Percentiles rank a stretch among this genome's conserved stretches.
These are phyloP conservation scores for Aureobasidium sp. DNA, from an alignment of 2,329 filamentous ascomycete species.

Conservation along the genomic window DNA sequence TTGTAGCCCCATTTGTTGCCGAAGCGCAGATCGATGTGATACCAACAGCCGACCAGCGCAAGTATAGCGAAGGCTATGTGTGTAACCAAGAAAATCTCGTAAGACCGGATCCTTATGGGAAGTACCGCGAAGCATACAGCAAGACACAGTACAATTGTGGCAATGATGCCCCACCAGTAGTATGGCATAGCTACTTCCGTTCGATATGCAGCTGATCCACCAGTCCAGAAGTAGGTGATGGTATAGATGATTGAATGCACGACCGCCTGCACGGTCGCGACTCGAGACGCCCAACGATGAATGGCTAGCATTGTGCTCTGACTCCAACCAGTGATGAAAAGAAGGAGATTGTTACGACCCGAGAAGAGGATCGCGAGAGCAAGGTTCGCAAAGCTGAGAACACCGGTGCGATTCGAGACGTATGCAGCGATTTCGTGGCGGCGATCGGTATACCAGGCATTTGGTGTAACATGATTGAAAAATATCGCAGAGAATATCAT, in stretches of 20 bases:
- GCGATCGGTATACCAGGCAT: constrained; percentile 22
- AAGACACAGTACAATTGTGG: constrained; percentile 28
- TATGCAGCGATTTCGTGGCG: constrained; percentile 29
- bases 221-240: constrained; percentile 25
- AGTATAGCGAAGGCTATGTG: constrained; percentile 39
- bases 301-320: constrained; percentile 44
- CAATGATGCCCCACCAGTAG: constrained; percentile 41
- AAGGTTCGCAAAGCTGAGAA: constrained; percentile 35
- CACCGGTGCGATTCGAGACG: constrained; percentile 37
- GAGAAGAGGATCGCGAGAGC: constrained; percentile 41
- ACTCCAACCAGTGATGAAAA: constrained; percentile 45
- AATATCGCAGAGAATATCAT: constrained; percentile 24
- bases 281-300: constrained; percentile 44
- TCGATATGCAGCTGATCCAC: constrained; percentile 20
- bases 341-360: constrained; percentile 42
- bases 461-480: constrained; percentile 22
- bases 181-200: constrained; percentile 27
- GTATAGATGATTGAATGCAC: constrained; percentile 43
- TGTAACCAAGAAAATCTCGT: constrained; percentile 40
- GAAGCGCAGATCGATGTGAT: constrained; percentile 36
- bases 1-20: constrained; percentile 40
- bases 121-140: constrained; percentile 31
- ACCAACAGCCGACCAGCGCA: constrained; percentile 37
- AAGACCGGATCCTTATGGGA: constrained; percentile 32
- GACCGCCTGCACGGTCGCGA: constrained; percentile 40